Evolutionary conservation across 140 eudicot genomes (phyloP), one percentile per base, ranked within the genome.

Genomic region (Oenanthe javanica): DNA sequence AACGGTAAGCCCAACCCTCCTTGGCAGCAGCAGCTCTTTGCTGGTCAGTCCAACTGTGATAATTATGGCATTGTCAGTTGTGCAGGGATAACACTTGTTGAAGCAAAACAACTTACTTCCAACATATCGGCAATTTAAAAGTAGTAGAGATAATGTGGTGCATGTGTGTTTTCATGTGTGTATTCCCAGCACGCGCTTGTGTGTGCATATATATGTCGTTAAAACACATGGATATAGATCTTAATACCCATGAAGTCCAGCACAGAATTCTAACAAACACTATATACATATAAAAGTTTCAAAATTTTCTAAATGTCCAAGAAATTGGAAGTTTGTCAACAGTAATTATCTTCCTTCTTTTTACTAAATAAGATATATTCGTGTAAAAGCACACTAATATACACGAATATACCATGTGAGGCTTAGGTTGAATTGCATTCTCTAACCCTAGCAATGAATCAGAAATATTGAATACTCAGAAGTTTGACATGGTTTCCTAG

Each of bases 1-100:
- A 42, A 79, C 96, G 88, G 85, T 92, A 94, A 69, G 86, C 93
- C 98, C 94, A 94, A 79, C 97, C 99, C 88, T 92, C 96, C 86
- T 86, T 94, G 77, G 99, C 90, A 19, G 93, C 93, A 81, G 89
- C 88, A 80, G 89, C 91, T 86, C 97, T 88, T 86, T 94, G 99
- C 72, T 92, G 99, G 83, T 92, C 98, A 1, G 97, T 94, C 96
- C 97, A 94, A 82, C 99, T 94, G 89, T 80, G 83, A 81, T 27
- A 48, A 73, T 86, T 76, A 79, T 10, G 73, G 38, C 21, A 54
- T 21, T 38, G 31, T 23, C 38, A 74, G 54, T n/a, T 42, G 40
- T 46, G 52, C 21, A 8, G 57, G 15, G 77, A 36, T 72, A 72
- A n/a, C 3, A 73, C 4, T 16, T 10, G 77, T 21, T 43, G n/a